Base-by-base conservation (phyloP, 2,329 filamentous ascomycete genomes). In the Acrocalymma vagum region DNA sequence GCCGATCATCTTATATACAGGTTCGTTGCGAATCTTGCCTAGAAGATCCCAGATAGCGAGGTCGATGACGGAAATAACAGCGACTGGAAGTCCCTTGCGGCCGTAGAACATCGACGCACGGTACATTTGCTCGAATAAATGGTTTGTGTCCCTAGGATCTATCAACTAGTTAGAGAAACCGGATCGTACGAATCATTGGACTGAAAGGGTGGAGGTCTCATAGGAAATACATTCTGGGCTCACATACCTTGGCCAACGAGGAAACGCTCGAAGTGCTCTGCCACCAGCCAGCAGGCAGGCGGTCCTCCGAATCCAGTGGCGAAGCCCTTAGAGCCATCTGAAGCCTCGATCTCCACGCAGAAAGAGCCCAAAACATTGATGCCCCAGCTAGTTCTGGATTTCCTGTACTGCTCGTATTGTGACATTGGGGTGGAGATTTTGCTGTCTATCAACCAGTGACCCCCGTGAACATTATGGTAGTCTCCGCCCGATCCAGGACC, bases 41-140 rank as follows among this genome's bases (percentile, higher is more conserved):
- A 95, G 75, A 27, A 96, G 78, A 76, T 96, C 92, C 92, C 92
- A 96, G 26, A 96, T 73, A 4, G 92, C 92, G 28, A 96, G 80
- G 63, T 96, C 92, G 62, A 96, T 94, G 52, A 96, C 92, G 2
- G 90, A 95, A 63, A 96, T 96, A 62, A 95, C 87, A 37, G 92
- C 92, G 9, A 93, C 82, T 2, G 92, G 88, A 2, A 96, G 83
- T 30, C 92, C 92, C 72, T 96, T 96, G 55, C 92, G 86, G 48
- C 92, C 92, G 65, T 96, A 96, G 78, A 96, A 96, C 89, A 96
- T 95, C 55, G 90, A 95, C 2, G 82, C 88, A 45, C 91, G 85
- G 77, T 96, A 96, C 92, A 96, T 96, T 70, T 95, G 90, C 76
- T 96, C 92, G 67, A 95, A 96, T 20, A 96, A 78, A 50, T 92